phyloP scores from a whole-genome alignment of 768 basidiomycete species.

The Candolleomyces efflorescens region DNA sequence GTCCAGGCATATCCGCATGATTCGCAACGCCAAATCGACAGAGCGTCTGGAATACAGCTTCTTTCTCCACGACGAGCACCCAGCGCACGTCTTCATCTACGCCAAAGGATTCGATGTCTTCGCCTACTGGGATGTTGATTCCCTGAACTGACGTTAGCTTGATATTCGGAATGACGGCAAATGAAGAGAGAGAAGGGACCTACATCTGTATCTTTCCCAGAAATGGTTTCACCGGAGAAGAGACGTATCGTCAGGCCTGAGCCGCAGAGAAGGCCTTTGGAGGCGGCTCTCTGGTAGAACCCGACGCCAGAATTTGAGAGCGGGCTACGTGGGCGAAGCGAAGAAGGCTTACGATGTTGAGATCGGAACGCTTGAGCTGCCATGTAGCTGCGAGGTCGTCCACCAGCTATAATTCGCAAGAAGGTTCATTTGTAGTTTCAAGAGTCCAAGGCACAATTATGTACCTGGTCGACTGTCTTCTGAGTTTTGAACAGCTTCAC shows the following conservation, averaged over 20 bases:
- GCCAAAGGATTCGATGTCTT: constrained; percentile 64
- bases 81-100: constrained; percentile 55
- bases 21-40: constrained; percentile 52
- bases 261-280: constrained; percentile 85
- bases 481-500: constrained; percentile 76
- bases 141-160: constrained; percentile 40
- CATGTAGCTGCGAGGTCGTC: constrained; percentile 90
- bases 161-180: neutral
- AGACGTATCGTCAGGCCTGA: constrained; percentile 56
- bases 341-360: constrained; percentile 62
- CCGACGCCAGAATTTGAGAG: constrained; percentile 2
- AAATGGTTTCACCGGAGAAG: constrained; percentile 46
- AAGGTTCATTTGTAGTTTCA: neutral
- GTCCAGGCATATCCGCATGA: constrained; percentile 47
- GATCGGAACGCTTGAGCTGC: constrained; percentile 62
- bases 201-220: constrained; percentile 58
- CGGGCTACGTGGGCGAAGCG: too few species aligned
- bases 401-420: constrained; percentile 53
- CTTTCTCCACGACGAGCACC: constrained; percentile 93
- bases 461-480: constrained; percentile 70
- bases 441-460: constrained; percentile 9
- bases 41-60: constrained; percentile 93
- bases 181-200: neutral
- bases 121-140: constrained; percentile 70
- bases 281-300: constrained; percentile 68